Conservation (phyloP, 2,329 filamentous ascomycete species). For the Fusarium sp. region DNA sequence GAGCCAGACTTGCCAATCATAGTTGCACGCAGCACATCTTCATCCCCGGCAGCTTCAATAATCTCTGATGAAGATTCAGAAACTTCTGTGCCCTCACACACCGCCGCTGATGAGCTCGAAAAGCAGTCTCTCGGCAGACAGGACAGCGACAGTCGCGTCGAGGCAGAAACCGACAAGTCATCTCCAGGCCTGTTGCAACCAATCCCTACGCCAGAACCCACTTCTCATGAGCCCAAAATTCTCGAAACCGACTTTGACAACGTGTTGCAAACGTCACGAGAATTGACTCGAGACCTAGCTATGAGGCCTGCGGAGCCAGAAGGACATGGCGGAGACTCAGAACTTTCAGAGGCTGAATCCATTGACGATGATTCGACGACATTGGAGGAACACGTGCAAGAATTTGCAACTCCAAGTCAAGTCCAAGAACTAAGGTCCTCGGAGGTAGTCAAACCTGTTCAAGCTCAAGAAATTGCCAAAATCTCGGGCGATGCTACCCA, state of each 20-base stretch:
- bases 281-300: slow-evolving; percentile 5
- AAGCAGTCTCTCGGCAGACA: not conserved
- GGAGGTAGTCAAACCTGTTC: not conserved
- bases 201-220: not conserved
- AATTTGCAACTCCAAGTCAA: not conserved
- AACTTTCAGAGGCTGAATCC: slow-evolving; percentile 9
- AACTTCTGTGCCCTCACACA: slow-evolving; percentile 7
- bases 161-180: slow-evolving; percentile 1
- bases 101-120: slow-evolving; percentile 4
- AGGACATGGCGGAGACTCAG: not conserved
- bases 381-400: slow-evolving; percentile 1
- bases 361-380: slow-evolving; percentile 1
- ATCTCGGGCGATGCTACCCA: not conserved
- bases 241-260: slow-evolving; percentile 29
- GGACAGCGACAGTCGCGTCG: not conserved
- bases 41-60: slow-evolving; percentile 1
- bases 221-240: slow-evolving; percentile 13
- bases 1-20: slow-evolving; percentile 16
- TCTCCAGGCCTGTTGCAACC: slow-evolving; percentile 18
- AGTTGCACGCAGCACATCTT: slow-evolving; percentile 20
- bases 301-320: not conserved
- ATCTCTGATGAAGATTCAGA: slow-evolving; percentile 19
- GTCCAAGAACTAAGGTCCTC: not conserved
- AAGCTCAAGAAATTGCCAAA: not conserved
- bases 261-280: slow-evolving; percentile 19